Base-by-base conservation (phyloP, 805 yeast genomes). In the Ogataea nakhonphanomensis region DNA sequence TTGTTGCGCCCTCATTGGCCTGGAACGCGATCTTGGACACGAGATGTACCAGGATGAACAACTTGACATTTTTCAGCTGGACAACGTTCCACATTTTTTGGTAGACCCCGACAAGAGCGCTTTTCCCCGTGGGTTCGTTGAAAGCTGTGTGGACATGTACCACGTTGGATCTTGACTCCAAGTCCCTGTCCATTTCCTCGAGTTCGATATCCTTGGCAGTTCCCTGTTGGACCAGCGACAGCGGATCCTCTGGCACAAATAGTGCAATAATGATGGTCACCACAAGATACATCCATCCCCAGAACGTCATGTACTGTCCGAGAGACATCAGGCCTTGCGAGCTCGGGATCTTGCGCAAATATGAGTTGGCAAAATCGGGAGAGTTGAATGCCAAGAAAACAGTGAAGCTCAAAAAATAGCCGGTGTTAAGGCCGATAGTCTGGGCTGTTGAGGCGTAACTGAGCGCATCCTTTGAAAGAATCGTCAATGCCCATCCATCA, bases 401-500 rank as follows among this genome's bases (percentile, higher is more conserved):
- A 0, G 99, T 93, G 59, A 93, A 93, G 7, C 95, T 82, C 44
- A 84, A 64, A 58, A 93, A 93, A 58, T 91, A 93, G 15, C 99
- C 99, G 3, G 91, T 74, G 65, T 93, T 93, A 46, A 93, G 72
- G 0, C 99, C 99, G 33, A 93, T 78, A 0, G 99, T 93, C 64
- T 93, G 99, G 0, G 99, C 99, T 0, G 99, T 93, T 4, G 96
- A 86, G 0, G 99, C 98, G 66, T 79, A 93, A 12, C 95, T 81
- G 46, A 93, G 69, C 10, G 95, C 83, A 21, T 76, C 77, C 20
- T 80, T 79, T 12, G 90, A 79, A 37, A 93, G 69, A 28, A 91
- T 79, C 1, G 96, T 93, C 55, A 93, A 67, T 0, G 98, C 97
- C 99, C 99, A 93, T 8, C 99, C 98, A 65, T 93, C 99, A 15